Conservation (phyloP, 2,329 filamentous ascomycete genomes). For the Paracoccidioides brasiliensis region DNA sequence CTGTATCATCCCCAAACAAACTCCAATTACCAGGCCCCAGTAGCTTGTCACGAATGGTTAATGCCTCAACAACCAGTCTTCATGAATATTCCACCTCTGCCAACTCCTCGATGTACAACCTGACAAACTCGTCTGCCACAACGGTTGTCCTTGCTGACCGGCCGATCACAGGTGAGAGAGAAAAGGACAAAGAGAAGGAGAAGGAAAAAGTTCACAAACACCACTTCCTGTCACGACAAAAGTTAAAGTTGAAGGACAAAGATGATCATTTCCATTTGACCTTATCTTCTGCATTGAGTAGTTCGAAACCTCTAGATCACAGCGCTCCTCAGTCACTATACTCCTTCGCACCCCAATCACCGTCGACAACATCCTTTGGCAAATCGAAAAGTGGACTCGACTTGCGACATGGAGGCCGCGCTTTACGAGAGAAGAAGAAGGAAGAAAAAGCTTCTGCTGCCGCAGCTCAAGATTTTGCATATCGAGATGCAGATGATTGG, state of each 20-base stretch:
- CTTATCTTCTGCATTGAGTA: slow-evolving; percentile 52
- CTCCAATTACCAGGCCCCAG: slow-evolving; percentile 38
- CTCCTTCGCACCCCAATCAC: slow-evolving; percentile 52
- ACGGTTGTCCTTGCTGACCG: slow-evolving; percentile 43
- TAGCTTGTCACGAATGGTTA: slow-evolving; percentile 42
- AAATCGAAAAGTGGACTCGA: slow-evolving; percentile 75
- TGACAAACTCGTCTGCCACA: slow-evolving; percentile 48
- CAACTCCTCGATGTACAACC: slow-evolving; percentile 46
- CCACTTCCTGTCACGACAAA: slow-evolving; percentile 53
- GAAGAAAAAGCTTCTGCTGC: slow-evolving; percentile 43
- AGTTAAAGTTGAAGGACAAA: slow-evolving; percentile 50
- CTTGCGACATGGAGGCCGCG: slow-evolving; percentile 62
- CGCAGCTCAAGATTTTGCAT: slow-evolving; percentile 8
- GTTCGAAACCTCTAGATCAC: slow-evolving; percentile 50
- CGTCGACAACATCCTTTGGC: slow-evolving; percentile 50
- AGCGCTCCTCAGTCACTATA: slow-evolving; percentile 51
- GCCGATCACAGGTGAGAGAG: slow-evolving; percentile 23
- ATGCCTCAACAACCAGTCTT: slow-evolving; percentile 47
- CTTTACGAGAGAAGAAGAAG: slow-evolving; percentile 67
- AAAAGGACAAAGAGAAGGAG: slow-evolving; percentile 29
- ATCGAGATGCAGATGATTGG: slow-evolving; percentile 25
- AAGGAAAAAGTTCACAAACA: slow-evolving; percentile 42
- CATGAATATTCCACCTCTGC: slow-evolving; percentile 41
- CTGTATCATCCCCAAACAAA: slow-evolving; percentile 47
- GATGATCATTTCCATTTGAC: slow-evolving; percentile 46